Base-by-base conservation (phyloP, 2,329 filamentous ascomycete genomes). In the Arthroderma sp. region DNA sequence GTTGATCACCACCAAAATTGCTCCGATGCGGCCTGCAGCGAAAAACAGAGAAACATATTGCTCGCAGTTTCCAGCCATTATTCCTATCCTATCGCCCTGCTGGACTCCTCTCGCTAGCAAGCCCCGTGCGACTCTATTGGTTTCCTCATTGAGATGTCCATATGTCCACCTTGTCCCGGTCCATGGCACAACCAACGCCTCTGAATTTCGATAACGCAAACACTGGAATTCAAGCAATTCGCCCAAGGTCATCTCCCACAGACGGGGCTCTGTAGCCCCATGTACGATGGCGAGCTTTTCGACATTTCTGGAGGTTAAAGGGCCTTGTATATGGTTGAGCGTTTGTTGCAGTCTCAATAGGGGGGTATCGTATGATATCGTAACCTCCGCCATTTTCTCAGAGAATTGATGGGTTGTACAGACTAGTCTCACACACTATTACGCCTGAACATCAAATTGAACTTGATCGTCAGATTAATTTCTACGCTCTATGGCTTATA, bases 131-230 rank as follows among this genome's bases (percentile, higher is more conserved):
- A 83, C 62, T 44, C 72, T 66, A 38, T 74, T 71, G 53, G 74
- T 77, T 62, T 81, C 75, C 46, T 76, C 70, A 54, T 78, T 75
- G 43, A 83, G 66, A 48, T 80, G 70, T 49, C 74, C 71, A 62
- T 83, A 83, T 0, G 79, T 82, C 82, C 82, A 87, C 54, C 83
- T 70, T 3, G 80, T 75, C 1, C 78, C 78, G 0, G 82, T 86
- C 82, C 82, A 87, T 0, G 83, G 80, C 42, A 83, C 82, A 27
- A 87, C 72, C 36, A 88, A 63, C 48, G 77, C 83, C 58, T 87
- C 82, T 44, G 75, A 71, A 42, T 74, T 69, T 27, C 77, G 75
- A 59, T 83, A 78, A 40, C 77, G 71, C 41, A 77, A 70, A 38
- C 75, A 79, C 63, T 88, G 83, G 9, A 84, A 70, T 48, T 82